A percentile compares a stretch with the other conserved stretches of the same genome.
These are phyloP conservation scores for Dothideomycetidae sp. DNA, from an alignment of 2,329 filamentous ascomycete species.

Conservation along the genomic window DNA sequence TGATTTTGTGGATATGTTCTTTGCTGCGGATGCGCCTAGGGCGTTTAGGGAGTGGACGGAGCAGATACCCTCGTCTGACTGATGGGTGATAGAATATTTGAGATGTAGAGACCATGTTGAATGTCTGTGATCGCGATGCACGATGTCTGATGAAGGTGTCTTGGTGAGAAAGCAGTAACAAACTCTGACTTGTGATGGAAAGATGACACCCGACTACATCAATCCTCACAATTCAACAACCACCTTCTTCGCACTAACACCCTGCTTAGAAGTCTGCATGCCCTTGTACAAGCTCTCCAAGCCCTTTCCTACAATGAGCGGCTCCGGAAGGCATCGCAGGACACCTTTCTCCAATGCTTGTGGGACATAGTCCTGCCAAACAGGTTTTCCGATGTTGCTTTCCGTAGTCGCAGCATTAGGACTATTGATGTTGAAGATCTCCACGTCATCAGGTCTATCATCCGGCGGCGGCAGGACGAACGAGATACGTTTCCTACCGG, in stretches of 20 bases:
- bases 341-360: constrained; percentile 18
- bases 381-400: constrained; percentile 17
- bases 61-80: too few relatives aligned
- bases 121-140: too few relatives aligned
- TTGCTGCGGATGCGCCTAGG: neutral
- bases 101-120: too few relatives aligned
- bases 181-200: too few relatives aligned
- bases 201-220: too few relatives aligned
- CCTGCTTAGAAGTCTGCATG: constrained; percentile 23
- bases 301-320: constrained; percentile 26
- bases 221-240: constrained; percentile 21
- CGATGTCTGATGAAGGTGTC: too few relatives aligned
- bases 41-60: neutral
- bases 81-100: too few relatives aligned
- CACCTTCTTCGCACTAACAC: constrained; percentile 28
- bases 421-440: constrained; percentile 18
- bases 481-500: constrained; percentile 8
- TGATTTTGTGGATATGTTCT: neutral
- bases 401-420: constrained; percentile 20
- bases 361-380: constrained; percentile 23
- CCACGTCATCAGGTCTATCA: constrained; percentile 16
- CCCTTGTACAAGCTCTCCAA: constrained; percentile 24
- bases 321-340: constrained; percentile 21
- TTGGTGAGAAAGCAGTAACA: too few relatives aligned
- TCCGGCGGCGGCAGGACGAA: constrained; percentile 13